These are phyloP conservation scores for Moesziomyces parantarcticus DNA, from an alignment of 1,284 basidiomycete genomes.

Conservation along the genomic window DNA sequence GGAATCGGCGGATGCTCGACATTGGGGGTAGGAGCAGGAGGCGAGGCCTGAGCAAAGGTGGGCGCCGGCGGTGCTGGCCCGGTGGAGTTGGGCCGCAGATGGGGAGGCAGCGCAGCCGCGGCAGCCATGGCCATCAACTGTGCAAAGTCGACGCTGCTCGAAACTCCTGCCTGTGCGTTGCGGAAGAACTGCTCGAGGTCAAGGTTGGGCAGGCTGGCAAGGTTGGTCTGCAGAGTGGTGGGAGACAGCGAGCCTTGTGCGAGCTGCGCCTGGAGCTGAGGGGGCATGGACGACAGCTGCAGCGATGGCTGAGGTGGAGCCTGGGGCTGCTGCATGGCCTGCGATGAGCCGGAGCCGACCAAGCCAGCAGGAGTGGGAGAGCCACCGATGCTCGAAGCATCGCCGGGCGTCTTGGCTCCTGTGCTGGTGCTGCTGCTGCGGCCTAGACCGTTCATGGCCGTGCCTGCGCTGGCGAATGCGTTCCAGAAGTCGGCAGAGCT, in stretches of 20 bases:
- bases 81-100: slow-evolving; percentile 25
- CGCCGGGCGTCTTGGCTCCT: slow-evolving; percentile 41
- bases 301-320: slow-evolving; percentile 11
- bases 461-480: slow-evolving; percentile 39
- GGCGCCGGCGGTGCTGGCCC: slow-evolving; percentile 3
- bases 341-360: slow-evolving; percentile 10
- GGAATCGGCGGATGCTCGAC: slow-evolving; percentile 56
- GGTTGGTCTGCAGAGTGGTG: slow-evolving; percentile 50
- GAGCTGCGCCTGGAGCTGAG: slow-evolving; percentile 43
- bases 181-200: slow-evolving; percentile 60
- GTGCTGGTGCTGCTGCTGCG: slow-evolving; percentile 51
- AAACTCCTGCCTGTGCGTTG: slow-evolving; percentile 45
- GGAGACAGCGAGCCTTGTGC: slow-evolving; percentile 60
- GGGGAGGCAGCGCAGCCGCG: slow-evolving; percentile 35
- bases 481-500: slow-evolving; percentile 51
- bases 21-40: slow-evolving; percentile 34
- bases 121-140: slow-evolving; percentile 74
- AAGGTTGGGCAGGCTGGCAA: slow-evolving; percentile 60
- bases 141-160: slow-evolving; percentile 67
- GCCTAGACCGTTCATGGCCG: slow-evolving; percentile 33
- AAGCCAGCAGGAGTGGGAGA: slow-evolving; percentile 27
- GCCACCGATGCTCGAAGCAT: slow-evolving; percentile 32
- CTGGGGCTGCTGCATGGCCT: slow-evolving; percentile 19
- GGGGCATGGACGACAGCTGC: slow-evolving; percentile 29
- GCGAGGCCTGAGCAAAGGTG: slow-evolving; percentile 23